Base-by-base conservation (phyloP, 257 asterid species). In the Knoxia roxburghii region DNA sequence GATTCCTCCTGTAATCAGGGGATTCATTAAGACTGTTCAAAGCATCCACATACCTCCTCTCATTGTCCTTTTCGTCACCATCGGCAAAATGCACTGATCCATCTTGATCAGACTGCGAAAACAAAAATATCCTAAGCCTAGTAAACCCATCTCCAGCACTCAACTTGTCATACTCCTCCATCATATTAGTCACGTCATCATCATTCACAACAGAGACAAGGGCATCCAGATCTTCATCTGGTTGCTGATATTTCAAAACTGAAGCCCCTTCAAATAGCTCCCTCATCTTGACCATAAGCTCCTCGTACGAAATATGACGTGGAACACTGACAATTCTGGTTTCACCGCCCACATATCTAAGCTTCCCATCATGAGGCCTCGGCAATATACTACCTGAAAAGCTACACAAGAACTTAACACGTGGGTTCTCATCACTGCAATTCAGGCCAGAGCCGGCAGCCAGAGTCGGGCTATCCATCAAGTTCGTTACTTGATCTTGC, bases 161-260 rank as follows among this genome's bases (percentile, higher is more conserved):
- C 83, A 94, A 73, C 81, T 94, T 94, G 69, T 88, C 99, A 8
- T 94, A 88, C 79, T 94, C 99, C 85, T 94, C 99, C 96, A 94
- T 88, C 99, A 94, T 94, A 78, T 90, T 94, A 17, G 83, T 82
- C 80, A 94, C 97, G 73, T 94, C 99, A 72, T 94, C 99, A 9
- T 90, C 96, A 56, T 94, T 94, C 52, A 94, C 96, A 15, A 94
- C 96, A 18, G 99, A 94, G 23, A 94, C 99, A 27, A 94, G 88
- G 23, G 99, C 99, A 74, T 94, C 99, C 41, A 94, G 96, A 78
- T 94, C 99, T 84, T 94, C 99, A 53, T 94, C 97, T 0, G 99
- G 97, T 64, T 94, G 99, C 80, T 94, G 99, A 70, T 94, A 94
- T 72, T 94, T 94, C 68, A 90, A 75, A 64, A 88, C 80, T 0